phyloP scores from a whole-genome alignment of 345 rosid species.

The Aethionema arabicum region DNA sequence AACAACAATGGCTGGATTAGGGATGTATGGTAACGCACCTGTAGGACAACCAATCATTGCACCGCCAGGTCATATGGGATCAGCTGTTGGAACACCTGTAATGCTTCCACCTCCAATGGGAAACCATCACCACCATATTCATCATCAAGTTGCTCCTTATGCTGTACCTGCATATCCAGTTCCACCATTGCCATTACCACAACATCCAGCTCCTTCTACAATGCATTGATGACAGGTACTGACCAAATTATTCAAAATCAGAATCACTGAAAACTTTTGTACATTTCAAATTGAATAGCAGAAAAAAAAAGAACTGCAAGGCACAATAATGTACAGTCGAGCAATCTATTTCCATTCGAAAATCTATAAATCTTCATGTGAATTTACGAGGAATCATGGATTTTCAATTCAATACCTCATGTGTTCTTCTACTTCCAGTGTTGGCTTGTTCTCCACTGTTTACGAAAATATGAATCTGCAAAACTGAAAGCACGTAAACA shows the following conservation, averaged over 20 bases:
- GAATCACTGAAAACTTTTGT: conserved; percentile 24
- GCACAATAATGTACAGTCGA: conserved; percentile 28
- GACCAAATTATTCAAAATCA: conserved; percentile 21
- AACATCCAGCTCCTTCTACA: conserved; percentile 51
- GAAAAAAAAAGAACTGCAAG: conserved; percentile 5
- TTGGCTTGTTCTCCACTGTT: too few relatives aligned
- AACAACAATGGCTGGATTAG: conserved; percentile 50
- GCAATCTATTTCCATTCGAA: conserved; percentile 15
- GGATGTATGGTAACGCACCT: conserved; percentile 68
- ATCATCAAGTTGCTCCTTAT: conserved; percentile 55
- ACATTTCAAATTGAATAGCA: conserved; percentile 23
- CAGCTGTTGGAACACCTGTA: conserved; percentile 87
- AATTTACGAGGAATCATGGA: too few relatives aligned
- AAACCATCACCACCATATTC: conserved; percentile 46
- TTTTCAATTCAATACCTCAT: too few relatives aligned
- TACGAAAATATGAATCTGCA: too few relatives aligned
- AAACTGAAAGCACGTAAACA: too few relatives aligned
- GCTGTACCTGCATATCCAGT: conserved; percentile 68
- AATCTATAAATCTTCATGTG: not conserved
- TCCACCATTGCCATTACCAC: conserved; percentile 57
- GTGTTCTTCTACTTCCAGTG: too few relatives aligned
- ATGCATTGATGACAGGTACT: conserved; percentile 56
- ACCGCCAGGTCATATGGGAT: conserved; percentile 65
- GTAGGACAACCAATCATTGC: conserved; percentile 67
- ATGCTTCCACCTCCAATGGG: conserved; percentile 72